Conservation (phyloP, 2,329 filamentous ascomycete species). For the Chaetomiaceae sp. region DNA sequence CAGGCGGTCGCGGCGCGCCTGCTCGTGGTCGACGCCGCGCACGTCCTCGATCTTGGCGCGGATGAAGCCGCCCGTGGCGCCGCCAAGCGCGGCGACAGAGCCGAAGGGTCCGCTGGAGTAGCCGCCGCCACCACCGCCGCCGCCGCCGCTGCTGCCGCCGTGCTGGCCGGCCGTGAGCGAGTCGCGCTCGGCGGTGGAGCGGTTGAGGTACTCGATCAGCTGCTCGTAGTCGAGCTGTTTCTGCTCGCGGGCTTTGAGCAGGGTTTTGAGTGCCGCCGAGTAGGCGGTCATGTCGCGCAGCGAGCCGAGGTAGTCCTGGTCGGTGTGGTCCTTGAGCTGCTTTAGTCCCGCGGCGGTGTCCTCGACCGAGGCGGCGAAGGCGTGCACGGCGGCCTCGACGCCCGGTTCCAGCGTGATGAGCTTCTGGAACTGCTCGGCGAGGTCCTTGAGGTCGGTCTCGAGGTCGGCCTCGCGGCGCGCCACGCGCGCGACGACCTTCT, state of each 20-base stretch:
- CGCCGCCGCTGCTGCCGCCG: no score
- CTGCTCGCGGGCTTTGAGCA: constrained; percentile 90
- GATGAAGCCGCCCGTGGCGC: constrained; percentile 80
- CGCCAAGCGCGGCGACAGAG: constrained; percentile 49
- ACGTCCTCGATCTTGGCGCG: constrained; percentile 95
- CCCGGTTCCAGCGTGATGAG: constrained; percentile 84
- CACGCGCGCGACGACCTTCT: constrained; percentile 91
- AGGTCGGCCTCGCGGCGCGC: constrained; percentile 82
- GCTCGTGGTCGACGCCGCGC: constrained; percentile 92
- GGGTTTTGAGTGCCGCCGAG: constrained; percentile 74
- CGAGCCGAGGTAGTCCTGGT: constrained; percentile 90
- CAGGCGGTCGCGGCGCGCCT: constrained; percentile 76
- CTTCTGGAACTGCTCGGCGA: constrained; percentile 91
- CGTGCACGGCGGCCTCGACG: constrained; percentile 73
- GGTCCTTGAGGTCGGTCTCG: constrained; percentile 79
- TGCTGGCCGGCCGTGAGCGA: constrained; percentile 43
- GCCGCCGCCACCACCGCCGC: neutral
- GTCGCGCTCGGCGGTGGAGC: constrained; percentile 82
- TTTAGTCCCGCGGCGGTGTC: constrained; percentile 74
- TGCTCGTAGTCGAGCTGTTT: constrained; percentile 98
- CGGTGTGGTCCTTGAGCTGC: constrained; percentile 80
- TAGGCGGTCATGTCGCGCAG: constrained; percentile 95
- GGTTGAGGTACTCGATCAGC: constrained; percentile 90
- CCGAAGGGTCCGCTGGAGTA: constrained; percentile 3
- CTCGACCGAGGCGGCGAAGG: constrained; percentile 80